Base-by-base conservation (phyloP, 169 alveolate genomes). In the Plasmodium vivax region DNA sequence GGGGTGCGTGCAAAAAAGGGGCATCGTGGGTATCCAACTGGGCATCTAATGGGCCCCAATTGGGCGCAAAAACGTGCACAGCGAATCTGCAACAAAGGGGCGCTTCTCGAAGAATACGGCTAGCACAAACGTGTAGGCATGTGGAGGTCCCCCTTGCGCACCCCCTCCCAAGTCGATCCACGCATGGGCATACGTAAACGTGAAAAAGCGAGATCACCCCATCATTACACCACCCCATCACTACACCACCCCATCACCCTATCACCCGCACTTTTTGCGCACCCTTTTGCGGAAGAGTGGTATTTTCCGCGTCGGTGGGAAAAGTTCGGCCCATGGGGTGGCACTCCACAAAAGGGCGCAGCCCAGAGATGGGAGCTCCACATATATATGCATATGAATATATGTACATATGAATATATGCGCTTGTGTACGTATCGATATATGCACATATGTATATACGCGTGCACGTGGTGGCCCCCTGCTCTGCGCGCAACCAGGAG, bases 401-500 rank as follows among this genome's bases (percentile, higher is more conserved):
- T 23, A 82, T 82, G 58, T 82, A 43, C 34, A 81, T 81, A 81
- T 14, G 58, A 27, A 82, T 47, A 82, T 82, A 47, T 9, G 43
- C 72, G 14, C 72, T 0, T 12, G 8, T 72, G 12, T 23, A 58
- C 27, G 27, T 23, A 23, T 23, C 27, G 27, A 23, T 34, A 82
- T 45, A 82, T 82, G 51, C 19, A 82, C 2, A 1, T 75, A 32
- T 75, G 7, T 82, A 79, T 80, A 80, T 41, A 10, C 43, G 34
- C 56, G 41, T 41, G 41, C 54, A 82, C 54, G 41, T 82, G 19
- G 75, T 27, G n/a, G 32, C 38, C 56, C 56, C 81, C 62, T 12
- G 23, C 62, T 51, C 23, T 51, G 62, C 16, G 62, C 19, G 0
- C 62, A 51, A 12, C 62, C 62, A 12, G 62, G 23, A 51, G 62